These are phyloP conservation scores for Vitis hybrid DNA, from an alignment of 177 flowering plant species.

Conservation along the genomic window DNA sequence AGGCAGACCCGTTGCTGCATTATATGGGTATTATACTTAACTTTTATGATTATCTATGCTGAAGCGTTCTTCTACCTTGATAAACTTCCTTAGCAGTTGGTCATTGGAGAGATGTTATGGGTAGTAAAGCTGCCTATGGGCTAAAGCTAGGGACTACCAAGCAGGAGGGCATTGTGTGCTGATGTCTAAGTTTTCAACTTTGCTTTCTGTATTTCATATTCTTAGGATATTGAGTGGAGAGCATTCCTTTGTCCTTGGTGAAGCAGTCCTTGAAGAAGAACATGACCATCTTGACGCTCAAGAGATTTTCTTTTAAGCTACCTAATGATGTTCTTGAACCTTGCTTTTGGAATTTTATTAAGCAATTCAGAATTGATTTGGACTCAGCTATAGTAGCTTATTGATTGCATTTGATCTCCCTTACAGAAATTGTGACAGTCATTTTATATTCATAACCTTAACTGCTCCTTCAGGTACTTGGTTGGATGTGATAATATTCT, in stretches of 20 bases:
- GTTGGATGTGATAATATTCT: constrained; percentile 92
- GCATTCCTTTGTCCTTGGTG: neutral
- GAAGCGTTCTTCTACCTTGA: neutral
- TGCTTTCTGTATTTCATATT: neutral
- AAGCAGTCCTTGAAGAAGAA: constrained; percentile 1
- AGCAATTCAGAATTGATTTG: neutral
- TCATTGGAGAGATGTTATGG: neutral
- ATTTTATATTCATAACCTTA: neutral
- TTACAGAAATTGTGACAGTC: neutral
- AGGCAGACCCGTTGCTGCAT: constrained; percentile 90
- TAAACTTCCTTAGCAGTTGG: neutral
- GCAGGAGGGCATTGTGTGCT: neutral
- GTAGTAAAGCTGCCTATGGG: neutral
- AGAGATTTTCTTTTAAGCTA: neutral
- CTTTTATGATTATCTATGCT: neutral
- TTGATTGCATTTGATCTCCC: neutral
- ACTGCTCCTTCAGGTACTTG: constrained; percentile 62
- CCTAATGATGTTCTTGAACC: neutral
- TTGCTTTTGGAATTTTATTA: neutral
- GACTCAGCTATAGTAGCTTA: neutral
- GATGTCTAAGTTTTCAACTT: neutral
- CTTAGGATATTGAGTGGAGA: neutral
- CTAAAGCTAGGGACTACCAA: neutral
- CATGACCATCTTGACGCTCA: neutral
- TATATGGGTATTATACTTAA: constrained; percentile 62